Percentiles rank a stretch among this genome's conserved stretches.
phyloP scores from a whole-genome alignment of 2,329 filamentous ascomycete genomes.

The Talaromyces sp. region DNA sequence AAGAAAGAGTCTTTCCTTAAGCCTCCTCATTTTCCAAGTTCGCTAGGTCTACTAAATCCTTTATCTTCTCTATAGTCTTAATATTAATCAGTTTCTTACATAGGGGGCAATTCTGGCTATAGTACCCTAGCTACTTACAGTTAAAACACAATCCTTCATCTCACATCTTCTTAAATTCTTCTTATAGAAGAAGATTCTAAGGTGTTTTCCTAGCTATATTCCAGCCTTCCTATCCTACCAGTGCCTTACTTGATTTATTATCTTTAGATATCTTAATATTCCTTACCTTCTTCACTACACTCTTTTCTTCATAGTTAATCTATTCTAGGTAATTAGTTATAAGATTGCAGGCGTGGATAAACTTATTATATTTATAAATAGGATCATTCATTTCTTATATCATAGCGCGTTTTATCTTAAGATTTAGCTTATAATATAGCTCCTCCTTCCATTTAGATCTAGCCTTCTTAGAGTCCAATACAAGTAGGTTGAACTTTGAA shows the following conservation, averaged over 20 bases:
- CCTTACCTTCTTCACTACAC: not conserved
- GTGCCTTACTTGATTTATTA: not conserved
- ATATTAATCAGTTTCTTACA: not conserved
- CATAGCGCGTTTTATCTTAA: too few relatives aligned
- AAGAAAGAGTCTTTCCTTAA: not conserved
- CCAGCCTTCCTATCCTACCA: too few relatives aligned
- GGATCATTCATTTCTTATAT: too few relatives aligned
- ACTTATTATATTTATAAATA: too few relatives aligned
- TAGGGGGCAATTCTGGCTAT: not conserved
- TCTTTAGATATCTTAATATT: not conserved
- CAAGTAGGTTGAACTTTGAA: too few relatives aligned
- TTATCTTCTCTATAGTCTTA: not conserved
- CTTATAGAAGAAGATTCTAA: too few relatives aligned
- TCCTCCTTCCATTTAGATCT: too few relatives aligned
- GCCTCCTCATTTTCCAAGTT: not conserved
- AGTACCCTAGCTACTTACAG: not conserved
- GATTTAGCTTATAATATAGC: too few relatives aligned
- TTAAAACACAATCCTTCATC: not conserved
- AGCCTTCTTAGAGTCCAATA: too few relatives aligned
- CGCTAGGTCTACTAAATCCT: not conserved
- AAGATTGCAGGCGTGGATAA: not conserved
- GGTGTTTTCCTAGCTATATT: too few relatives aligned
- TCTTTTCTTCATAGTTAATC: not conserved
- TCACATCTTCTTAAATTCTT: not conserved
- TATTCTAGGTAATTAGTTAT: not conserved